Evolutionary conservation across 805 yeast genomes (phyloP).

Genomic region (Nematodospora valgi): DNA sequence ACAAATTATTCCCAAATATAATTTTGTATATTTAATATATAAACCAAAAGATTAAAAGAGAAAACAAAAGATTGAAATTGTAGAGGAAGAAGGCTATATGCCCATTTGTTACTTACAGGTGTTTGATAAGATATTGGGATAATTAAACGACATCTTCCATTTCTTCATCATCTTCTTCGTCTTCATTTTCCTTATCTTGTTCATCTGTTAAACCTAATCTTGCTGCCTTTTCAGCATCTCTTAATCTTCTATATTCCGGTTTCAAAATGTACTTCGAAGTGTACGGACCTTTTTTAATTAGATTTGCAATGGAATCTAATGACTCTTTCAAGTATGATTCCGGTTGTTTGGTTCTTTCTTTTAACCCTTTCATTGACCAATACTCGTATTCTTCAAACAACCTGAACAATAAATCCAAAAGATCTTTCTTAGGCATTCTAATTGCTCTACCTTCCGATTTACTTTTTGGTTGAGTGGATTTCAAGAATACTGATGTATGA

Average conservation of each 20-base stretch:
- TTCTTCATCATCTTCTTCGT: conserved; percentile 67
- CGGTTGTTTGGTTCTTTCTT: conserved; percentile 93
- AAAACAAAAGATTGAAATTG: too few species aligned
- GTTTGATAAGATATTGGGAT: not conserved
- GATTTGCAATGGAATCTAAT: conserved; percentile 80
- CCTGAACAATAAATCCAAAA: conserved; percentile 82
- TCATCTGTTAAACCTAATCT: conserved; percentile 47
- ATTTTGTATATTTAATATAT: conserved; percentile 6
- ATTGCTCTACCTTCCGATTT: conserved; percentile 80
- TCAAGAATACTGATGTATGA: conserved; percentile 65
- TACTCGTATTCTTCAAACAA: conserved; percentile 93
- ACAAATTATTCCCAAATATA: not conserved
- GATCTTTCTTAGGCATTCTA: conserved; percentile 89
- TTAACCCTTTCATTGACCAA: conserved; percentile 92
- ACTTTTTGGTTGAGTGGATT: conserved; percentile 36
- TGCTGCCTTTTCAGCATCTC: conserved; percentile 73
- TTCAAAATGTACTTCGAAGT: conserved; percentile 87
- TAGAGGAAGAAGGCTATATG: not conserved
- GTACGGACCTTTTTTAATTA: conserved; percentile 94
- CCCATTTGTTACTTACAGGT: too few species aligned
- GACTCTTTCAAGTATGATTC: conserved; percentile 90
- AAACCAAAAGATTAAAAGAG: conserved; percentile 1
- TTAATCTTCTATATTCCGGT: conserved; percentile 80
- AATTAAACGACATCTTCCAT: conserved; percentile 62
- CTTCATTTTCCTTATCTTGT: conserved; percentile 51